A percentile compares a stretch with the other conserved stretches of the same genome.
These are phyloP conservation scores for Penicillium sp. DNA, from an alignment of 2,329 filamentous ascomycete genomes.

Conservation along the genomic window DNA sequence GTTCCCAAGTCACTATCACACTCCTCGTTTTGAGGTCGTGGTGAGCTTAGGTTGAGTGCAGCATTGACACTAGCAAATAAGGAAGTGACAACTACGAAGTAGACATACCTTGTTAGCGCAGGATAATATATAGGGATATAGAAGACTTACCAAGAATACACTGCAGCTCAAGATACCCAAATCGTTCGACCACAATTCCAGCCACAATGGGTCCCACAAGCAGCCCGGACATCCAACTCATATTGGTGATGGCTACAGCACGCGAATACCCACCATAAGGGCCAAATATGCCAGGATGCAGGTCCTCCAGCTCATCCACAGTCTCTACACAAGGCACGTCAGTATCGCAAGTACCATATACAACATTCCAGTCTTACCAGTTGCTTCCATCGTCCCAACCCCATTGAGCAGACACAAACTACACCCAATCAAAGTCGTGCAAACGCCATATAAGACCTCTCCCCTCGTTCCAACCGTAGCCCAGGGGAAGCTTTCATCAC, in stretches of 20 bases:
- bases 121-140: too few species aligned
- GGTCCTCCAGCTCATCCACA: constrained; percentile 14
- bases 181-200: constrained; percentile 13
- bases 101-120: too few species aligned
- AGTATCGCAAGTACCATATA: neutral
- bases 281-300: constrained; percentile 23
- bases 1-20: neutral
- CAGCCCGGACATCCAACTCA: constrained; percentile 23
- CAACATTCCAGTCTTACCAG: neutral
- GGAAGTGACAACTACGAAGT: neutral
- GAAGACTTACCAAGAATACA: constrained; percentile 6
- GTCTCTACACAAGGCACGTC: constrained; percentile 5
- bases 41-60: neutral
- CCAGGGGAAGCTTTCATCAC: constrained; percentile 5
- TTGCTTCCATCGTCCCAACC: constrained; percentile 8
- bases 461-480: neutral
- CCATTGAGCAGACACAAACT: constrained; percentile 10
- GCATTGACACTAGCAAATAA: constrained; percentile 1
- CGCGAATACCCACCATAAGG: constrained; percentile 25
- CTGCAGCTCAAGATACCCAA: constrained; percentile 19
- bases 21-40: neutral
- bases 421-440: constrained; percentile 7
- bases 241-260: constrained; percentile 20
- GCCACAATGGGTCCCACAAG: constrained; percentile 18
- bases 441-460: neutral